phyloP scores from a whole-genome alignment of 176 grass and related monocot species.

The Oryza longistaminata region DNA sequence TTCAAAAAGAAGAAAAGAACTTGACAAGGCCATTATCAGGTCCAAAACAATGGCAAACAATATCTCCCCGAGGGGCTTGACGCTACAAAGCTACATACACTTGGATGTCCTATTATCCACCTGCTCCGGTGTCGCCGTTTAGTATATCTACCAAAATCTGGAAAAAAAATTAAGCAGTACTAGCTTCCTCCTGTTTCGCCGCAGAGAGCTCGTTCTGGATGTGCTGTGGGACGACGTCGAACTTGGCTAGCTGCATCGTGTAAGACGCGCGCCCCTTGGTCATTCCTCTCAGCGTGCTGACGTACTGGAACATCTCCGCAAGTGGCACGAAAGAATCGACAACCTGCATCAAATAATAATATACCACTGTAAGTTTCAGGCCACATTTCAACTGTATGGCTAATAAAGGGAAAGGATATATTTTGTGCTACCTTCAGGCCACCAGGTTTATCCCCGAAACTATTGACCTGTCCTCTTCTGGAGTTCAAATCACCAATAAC shows the following conservation, averaged over 20 bases:
- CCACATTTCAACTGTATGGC: conserved; percentile 1
- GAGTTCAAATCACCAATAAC: conserved; percentile 99
- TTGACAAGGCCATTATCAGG: conserved; percentile 44
- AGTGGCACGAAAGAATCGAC: conserved; percentile 84
- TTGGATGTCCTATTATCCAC: conserved; percentile 43
- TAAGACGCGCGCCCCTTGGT: conserved; percentile 94
- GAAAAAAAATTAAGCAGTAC: conserved; percentile 54
- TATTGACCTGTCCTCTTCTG: conserved; percentile 93
- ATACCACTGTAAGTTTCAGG: conserved; percentile 7
- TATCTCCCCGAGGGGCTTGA: conserved; percentile 20
- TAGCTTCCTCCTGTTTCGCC: conserved; percentile 59
- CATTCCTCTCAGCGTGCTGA: conserved; percentile 83
- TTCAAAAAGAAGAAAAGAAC: conserved; percentile 22
- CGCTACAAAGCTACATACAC: conserved; percentile 52
- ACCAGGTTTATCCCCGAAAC: conserved; percentile 89
- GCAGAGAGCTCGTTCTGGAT: conserved; percentile 83
- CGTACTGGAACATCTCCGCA: conserved; percentile 99
- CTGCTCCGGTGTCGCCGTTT: conserved; percentile 23
- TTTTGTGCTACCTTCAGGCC: conserved; percentile 81
- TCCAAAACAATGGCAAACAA: conserved; percentile 58
- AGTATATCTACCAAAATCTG: conserved; percentile 31
- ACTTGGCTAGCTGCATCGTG: conserved; percentile 91
- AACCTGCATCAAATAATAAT: conserved; percentile 45
- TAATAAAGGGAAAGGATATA: conserved; percentile 15
- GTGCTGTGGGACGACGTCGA: conserved; percentile 81